A percentile compares a stretch with the other conserved stretches of the same genome.
Conservation (phyloP, 306 rosid genomes). For the Phaseolus lunatus region DNA sequence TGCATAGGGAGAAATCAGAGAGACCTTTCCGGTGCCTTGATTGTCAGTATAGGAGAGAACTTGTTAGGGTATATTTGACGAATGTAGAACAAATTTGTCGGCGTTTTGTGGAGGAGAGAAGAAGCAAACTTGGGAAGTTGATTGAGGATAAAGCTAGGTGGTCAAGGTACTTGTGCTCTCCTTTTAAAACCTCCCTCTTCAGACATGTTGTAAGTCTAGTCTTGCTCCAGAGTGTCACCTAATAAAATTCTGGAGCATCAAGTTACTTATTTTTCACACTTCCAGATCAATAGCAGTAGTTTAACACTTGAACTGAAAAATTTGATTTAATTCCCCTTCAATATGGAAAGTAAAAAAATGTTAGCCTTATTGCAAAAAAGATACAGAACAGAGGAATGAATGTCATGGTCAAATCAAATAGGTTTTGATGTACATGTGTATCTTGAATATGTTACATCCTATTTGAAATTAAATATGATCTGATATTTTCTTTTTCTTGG, state of each 20-base stretch:
- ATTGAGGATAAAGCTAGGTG: constrained; percentile 96
- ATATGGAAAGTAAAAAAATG: constrained; percentile 28
- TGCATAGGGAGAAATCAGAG: constrained; percentile 90
- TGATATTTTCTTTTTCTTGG: constrained; percentile 9
- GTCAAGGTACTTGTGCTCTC: constrained; percentile 75
- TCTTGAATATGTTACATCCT: constrained; percentile 18
- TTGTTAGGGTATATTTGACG: constrained; percentile 96
- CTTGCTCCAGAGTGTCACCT: constrained; percentile 33
- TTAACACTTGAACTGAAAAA: background rate
- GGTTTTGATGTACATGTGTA: constrained; percentile 22
- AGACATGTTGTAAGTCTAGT: constrained; percentile 10
- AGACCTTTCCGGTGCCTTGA: constrained; percentile 99
- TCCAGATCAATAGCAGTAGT: constrained; percentile 3
- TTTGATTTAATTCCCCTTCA: constrained; percentile 31
- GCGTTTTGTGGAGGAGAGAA: constrained; percentile 96
- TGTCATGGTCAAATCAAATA: constrained; percentile 18
- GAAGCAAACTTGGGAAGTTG: constrained; percentile 90
- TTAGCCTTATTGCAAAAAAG: constrained; percentile 1
- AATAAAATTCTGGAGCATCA: constrained; percentile 31
- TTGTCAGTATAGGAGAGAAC: constrained; percentile 98
- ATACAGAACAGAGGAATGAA: constrained; percentile 21
- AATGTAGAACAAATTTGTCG: constrained; percentile 99
- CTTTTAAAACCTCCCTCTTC: constrained; percentile 34
- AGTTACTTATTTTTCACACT: constrained; percentile 10
- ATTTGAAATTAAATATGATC: constrained; percentile 30